phyloP scores from a whole-genome alignment of 345 rosid species.

The Eucalyptus erythrocorys region DNA sequence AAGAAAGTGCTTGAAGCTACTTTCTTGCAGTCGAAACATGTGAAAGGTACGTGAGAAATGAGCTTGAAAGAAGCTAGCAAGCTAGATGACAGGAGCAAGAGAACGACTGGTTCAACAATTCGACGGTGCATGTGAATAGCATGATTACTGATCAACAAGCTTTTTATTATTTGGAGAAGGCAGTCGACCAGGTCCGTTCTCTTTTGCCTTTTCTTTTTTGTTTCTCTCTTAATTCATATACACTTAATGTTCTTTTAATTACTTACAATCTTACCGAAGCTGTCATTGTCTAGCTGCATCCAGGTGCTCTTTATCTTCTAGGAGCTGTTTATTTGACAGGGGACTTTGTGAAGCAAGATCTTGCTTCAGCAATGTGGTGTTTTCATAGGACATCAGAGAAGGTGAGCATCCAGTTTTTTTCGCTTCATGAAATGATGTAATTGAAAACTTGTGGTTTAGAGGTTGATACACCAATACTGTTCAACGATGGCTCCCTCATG shows the following conservation, averaged over 20 bases:
- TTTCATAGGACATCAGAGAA: constrained; percentile 87
- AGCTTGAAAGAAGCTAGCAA: background rate
- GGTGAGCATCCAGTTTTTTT: constrained; percentile 16
- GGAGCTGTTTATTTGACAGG: constrained; percentile 85
- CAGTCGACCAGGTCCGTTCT: constrained; percentile 73
- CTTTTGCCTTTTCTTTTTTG: background rate
- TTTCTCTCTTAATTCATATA: background rate
- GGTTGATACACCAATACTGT: background rate
- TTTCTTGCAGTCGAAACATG: background rate
- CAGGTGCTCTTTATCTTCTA: constrained; percentile 89
- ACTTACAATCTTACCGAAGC: constrained; percentile 3
- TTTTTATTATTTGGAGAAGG: constrained; percentile 80
- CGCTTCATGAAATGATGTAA: background rate
- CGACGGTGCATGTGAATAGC: constrained; percentile 14
- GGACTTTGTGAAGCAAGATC: constrained; percentile 85
- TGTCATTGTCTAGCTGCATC: constrained; percentile 55
- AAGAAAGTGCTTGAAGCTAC: background rate
- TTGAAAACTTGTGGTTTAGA: background rate
- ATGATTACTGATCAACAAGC: constrained; percentile 84
- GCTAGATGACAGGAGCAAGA: background rate
- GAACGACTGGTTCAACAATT: background rate
- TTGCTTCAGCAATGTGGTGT: constrained; percentile 89
- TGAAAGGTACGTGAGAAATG: background rate
- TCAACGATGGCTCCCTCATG: too few relatives aligned
- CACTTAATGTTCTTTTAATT: background rate